Conservation (phyloP, 1,284 basidiomycete genomes). For the Papiliotrema fonsecae region DNA sequence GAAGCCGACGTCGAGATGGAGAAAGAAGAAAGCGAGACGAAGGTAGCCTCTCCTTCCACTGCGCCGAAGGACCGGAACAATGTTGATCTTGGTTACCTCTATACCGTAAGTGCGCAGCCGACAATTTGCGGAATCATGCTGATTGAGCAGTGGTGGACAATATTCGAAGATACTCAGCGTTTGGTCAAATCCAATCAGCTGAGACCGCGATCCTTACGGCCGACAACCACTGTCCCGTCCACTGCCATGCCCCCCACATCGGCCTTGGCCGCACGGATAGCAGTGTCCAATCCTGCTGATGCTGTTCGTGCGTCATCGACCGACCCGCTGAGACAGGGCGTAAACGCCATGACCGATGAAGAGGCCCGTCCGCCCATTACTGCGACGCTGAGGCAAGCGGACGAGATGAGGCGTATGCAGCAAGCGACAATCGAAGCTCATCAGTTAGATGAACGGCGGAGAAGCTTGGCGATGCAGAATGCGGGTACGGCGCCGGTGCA, state of each 20-base stretch:
- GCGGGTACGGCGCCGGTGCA: not conserved
- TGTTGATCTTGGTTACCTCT: constrained; percentile 3
- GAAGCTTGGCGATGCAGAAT: not conserved
- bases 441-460: not conserved
- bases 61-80: not conserved
- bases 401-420: constrained; percentile 14
- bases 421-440: constrained; percentile 10
- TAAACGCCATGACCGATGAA: not conserved
- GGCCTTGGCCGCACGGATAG: constrained; percentile 13
- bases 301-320: constrained; percentile 15
- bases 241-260: constrained; percentile 7
- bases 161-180: constrained; percentile 3
- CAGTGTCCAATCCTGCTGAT: constrained; percentile 11
- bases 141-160: constrained; percentile 5
- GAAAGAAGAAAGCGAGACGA: not conserved
- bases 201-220: not conserved
- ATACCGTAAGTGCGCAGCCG: not conserved
- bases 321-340: not conserved
- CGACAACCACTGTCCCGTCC: not conserved
- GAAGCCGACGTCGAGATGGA: not conserved
- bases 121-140: not conserved
- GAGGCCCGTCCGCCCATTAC: constrained; percentile 7
- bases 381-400: constrained; percentile 8
- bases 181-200: not conserved
- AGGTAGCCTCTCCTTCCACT: too few relatives aligned